phyloP scores from a whole-genome alignment of 345 rosid species.

The Populus tremula region DNA sequence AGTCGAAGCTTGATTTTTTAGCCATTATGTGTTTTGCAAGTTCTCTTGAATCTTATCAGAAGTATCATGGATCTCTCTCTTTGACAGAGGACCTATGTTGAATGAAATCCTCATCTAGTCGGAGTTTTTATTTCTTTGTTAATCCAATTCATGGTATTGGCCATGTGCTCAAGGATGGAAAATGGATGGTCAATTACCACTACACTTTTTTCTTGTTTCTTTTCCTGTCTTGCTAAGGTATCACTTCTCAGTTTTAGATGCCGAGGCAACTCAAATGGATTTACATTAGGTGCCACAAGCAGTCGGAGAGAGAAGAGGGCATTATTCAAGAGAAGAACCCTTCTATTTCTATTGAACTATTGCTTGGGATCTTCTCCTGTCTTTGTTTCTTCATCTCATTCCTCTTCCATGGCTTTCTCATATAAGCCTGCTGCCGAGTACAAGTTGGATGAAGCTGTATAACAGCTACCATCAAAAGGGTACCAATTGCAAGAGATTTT shows the following conservation, averaged over 20 bases:
- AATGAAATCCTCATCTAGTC: background rate
- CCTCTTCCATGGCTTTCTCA: conserved; percentile 6
- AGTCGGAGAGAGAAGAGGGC: background rate
- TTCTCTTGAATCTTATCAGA: background rate
- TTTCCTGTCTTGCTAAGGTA: background rate
- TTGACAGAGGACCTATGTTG: too few relatives aligned
- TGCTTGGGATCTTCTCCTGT: conserved; percentile 6
- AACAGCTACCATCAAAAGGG: conserved; percentile 13
- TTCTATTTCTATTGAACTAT: background rate
- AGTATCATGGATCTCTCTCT: too few relatives aligned
- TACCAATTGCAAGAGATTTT: conserved; percentile 5
- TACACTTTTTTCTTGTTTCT: background rate
- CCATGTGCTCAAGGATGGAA: background rate
- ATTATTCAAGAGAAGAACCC: background rate
- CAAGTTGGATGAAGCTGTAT: conserved; percentile 5
- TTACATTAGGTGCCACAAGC: background rate
- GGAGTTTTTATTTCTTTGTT: background rate
- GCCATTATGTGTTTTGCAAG: background rate
- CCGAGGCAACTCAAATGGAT: background rate
- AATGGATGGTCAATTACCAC: background rate
- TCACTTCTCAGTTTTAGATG: background rate
- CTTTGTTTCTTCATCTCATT: conserved; percentile 5
- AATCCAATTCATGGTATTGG: background rate
- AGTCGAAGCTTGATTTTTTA: background rate
- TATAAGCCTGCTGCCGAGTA: conserved; percentile 15